phyloP scores from a whole-genome alignment of 1,139 yeast species.

The Candida tropicalis region DNA sequence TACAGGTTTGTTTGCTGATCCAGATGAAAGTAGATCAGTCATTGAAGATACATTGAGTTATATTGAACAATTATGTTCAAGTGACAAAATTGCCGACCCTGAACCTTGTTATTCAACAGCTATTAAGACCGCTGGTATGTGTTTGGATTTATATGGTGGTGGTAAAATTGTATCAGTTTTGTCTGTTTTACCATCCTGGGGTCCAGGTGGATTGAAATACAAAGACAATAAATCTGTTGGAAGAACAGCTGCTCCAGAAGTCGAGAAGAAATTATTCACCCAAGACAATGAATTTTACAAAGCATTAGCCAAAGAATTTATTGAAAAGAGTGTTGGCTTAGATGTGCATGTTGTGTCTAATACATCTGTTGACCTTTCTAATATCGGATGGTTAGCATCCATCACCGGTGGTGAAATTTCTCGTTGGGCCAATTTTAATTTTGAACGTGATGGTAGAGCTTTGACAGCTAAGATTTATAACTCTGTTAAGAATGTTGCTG shows the following conservation, averaged over 20 bases:
- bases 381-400: conserved; percentile 66
- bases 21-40: conserved; percentile 60
- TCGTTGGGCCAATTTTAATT: conserved; percentile 68
- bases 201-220: conserved; percentile 74
- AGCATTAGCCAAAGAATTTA: conserved; percentile 59
- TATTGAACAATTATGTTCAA: conserved; percentile 51
- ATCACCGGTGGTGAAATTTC: conserved; percentile 73
- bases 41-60: conserved; percentile 70
- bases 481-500: conserved; percentile 50
- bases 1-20: conserved; percentile 81
- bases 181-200: conserved; percentile 75
- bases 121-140: conserved; percentile 64
- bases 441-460: conserved; percentile 70
- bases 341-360: conserved; percentile 75
- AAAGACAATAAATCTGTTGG: conserved; percentile 48
- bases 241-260: conserved; percentile 47
- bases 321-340: conserved; percentile 66
- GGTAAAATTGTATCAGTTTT: conserved; percentile 79
- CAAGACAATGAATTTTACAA: conserved; percentile 68
- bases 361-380: conserved; percentile 72
- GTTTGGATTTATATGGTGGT: conserved; percentile 68
- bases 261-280: conserved; percentile 55
- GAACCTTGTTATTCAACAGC: conserved; percentile 87
- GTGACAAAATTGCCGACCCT: conserved; percentile 48
- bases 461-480: conserved; percentile 62